Evolutionary conservation across 2,329 filamentous ascomycete species (phyloP).

Genomic region (Diplodia corticola): DNA sequence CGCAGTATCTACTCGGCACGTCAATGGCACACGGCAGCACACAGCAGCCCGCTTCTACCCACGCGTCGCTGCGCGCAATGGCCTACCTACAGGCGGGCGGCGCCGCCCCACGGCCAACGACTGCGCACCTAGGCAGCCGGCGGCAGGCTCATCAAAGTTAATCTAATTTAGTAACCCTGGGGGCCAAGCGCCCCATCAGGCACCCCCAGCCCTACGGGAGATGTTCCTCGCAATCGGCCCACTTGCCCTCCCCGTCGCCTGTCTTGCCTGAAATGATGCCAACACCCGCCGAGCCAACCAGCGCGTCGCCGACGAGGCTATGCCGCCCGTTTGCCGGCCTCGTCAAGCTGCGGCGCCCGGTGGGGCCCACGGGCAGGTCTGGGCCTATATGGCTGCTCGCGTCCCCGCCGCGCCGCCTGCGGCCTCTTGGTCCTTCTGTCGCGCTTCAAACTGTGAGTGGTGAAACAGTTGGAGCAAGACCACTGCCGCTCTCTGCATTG

Average conservation of each 20-base stretch:
- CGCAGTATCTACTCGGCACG: not conserved
- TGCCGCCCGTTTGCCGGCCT: conserved; percentile 3
- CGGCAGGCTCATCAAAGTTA: conserved; percentile 6
- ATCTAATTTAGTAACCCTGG: not conserved
- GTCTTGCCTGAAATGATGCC: conserved; percentile 1
- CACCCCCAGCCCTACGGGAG: conserved; percentile 20
- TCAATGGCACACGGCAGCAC: not conserved
- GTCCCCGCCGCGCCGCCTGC: not conserved
- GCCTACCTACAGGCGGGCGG: too few species aligned
- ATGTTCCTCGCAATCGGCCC: conserved; percentile 16
- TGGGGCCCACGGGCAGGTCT: not conserved
- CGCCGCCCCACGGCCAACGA: too few species aligned
- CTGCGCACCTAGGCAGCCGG: too few species aligned
- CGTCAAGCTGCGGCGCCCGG: conserved; percentile 1
- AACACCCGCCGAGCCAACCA: not conserved
- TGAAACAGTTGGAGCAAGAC: conserved; percentile 2
- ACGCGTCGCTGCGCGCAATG: not conserved
- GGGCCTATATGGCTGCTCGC: not conserved
- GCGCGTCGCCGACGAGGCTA: not conserved
- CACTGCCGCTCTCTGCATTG: not conserved
- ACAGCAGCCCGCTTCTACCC: not conserved
- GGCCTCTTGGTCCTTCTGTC: not conserved
- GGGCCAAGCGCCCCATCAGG: not conserved
- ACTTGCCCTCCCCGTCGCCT: conserved; percentile 11
- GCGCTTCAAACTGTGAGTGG: not conserved